Evolutionary conservation across 441 rosid genomes (phyloP).

Genomic region (Aleurites moluccanus): DNA sequence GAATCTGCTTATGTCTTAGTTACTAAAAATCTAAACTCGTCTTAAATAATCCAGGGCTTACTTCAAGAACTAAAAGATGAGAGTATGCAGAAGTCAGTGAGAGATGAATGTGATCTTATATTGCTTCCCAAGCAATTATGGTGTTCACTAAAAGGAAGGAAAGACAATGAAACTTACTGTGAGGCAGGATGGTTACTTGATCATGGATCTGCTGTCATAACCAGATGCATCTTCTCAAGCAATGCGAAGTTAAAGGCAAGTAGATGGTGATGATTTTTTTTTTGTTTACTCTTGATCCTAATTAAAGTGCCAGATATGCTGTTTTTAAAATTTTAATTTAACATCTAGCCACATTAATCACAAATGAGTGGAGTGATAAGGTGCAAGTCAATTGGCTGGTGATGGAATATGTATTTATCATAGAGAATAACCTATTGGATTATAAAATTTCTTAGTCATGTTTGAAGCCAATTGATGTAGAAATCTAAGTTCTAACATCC

Average conservation of each 20-base stretch:
- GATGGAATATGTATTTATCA: neutral
- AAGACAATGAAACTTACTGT: conserved; percentile 40
- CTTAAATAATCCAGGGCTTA: conserved; percentile 36
- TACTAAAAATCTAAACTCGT: conserved; percentile 9
- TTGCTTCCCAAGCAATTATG: conserved; percentile 78
- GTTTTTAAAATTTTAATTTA: neutral
- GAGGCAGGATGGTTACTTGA: conserved; percentile 75
- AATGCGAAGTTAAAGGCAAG: conserved; percentile 53
- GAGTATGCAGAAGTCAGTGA: conserved; percentile 36
- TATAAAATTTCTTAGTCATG: neutral
- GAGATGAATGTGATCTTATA: conserved; percentile 51
- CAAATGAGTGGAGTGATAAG: neutral
- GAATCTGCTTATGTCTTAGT: neutral
- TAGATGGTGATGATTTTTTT: neutral
- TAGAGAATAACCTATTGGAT: neutral
- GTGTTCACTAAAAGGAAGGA: conserved; percentile 55
- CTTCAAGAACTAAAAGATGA: conserved; percentile 47
- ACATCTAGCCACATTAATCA: neutral
- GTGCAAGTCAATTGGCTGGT: neutral
- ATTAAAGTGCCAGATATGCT: neutral
- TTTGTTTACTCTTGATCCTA: neutral
- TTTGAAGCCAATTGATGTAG: neutral
- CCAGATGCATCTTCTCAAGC: conserved; percentile 56
- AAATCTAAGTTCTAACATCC: neutral
- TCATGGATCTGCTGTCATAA: conserved; percentile 47